Conservation (phyloP, 495 filamentous ascomycete genomes). For the Rhizodiscina lignyota region DNA sequence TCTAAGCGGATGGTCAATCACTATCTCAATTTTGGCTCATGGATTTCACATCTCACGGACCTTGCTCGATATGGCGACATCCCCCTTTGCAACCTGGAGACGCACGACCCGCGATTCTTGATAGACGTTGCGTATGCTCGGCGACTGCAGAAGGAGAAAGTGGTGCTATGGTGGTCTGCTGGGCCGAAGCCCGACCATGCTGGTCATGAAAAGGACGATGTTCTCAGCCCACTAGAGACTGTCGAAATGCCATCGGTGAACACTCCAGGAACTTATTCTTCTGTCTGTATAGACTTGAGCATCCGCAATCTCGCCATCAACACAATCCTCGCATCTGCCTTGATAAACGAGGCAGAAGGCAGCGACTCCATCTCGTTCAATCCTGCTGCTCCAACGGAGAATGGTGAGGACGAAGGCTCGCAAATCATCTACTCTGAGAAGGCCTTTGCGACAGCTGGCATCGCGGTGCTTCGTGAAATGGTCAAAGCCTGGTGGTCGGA, state of each 20-base stretch:
- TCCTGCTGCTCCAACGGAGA: constrained; percentile 50
- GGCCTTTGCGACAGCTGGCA: constrained; percentile 80
- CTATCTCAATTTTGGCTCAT: constrained; percentile 78
- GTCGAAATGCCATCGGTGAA: constrained; percentile 91
- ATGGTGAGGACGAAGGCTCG: constrained; percentile 36
- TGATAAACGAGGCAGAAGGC: constrained; percentile 96
- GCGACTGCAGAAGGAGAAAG: constrained; percentile 76
- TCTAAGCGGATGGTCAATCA: constrained; percentile 73
- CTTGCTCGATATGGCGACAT: constrained; percentile 86
- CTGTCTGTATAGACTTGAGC: constrained; percentile 91
- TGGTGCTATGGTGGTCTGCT: constrained; percentile 95
- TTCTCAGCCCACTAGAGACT: constrained; percentile 66
- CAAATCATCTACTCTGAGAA: constrained; percentile 75
- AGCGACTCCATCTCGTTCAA: constrained; percentile 66
- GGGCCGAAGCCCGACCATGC: constrained; percentile 83
- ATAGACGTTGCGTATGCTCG: constrained; percentile 94
- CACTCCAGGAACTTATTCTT: constrained; percentile 79
- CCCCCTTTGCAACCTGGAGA: constrained; percentile 87
- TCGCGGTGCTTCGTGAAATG: constrained; percentile 87
- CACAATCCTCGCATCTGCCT: constrained; percentile 85
- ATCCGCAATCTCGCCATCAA: constrained; percentile 94
- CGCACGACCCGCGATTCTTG: constrained; percentile 80
- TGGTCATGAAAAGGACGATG: constrained; percentile 87
- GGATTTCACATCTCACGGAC: constrained; percentile 75
- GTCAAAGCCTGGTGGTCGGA: constrained; percentile 97